Base-by-base conservation (phyloP, 495 filamentous ascomycete genomes). In the Penicillium atrosanguineum region DNA sequence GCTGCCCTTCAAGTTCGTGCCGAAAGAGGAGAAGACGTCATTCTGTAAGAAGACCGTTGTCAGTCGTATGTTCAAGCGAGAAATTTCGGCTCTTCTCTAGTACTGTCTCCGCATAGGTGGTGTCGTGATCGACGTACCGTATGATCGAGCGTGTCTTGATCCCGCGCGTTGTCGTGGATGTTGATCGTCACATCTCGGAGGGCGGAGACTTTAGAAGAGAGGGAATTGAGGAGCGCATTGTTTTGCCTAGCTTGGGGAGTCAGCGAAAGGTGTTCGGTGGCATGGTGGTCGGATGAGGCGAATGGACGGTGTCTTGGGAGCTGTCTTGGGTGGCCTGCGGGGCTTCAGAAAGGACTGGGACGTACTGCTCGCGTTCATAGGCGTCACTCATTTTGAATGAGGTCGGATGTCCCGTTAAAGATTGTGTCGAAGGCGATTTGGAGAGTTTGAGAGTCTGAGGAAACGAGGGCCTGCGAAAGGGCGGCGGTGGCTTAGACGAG, bases 141-240 rank as follows among this genome's bases (percentile, higher is more conserved):
- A 60, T 83, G 80, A 68, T 97, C 91, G 52, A 98, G 88, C 25
- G 94, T 79, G 47, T 87, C 83, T 63, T 96, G 92, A 62, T 87
- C 83, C 37, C 89, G 81, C 37, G 94, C 94, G 65, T 91, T 88
- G 73, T 97, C 91, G 75, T 97, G 95, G 67, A 98, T 98, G 74
- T 97, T 90, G 41, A 97, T 84, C n/a, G 94, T 98, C n/a, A 98
- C 91, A 59, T 86, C 86, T 63, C 92, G 91, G 47, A 98, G 81
- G 31, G 91, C 90, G 41, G 89, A 89, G 28, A 97, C 90, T 71
- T 98, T 98, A 23, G 81, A 79, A 15, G 89, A 86, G 20, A 98
- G 87, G 62, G 95, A 91, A 61, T 91, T 86, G 46, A 98, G 87
- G 67, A 94, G 91, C 62, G 89, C 86, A 74, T 96, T 96, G 75